These are phyloP conservation scores for Cryptosporidium xiaoi DNA, from an alignment of 169 alveolate species.

Conservation along the genomic window DNA sequence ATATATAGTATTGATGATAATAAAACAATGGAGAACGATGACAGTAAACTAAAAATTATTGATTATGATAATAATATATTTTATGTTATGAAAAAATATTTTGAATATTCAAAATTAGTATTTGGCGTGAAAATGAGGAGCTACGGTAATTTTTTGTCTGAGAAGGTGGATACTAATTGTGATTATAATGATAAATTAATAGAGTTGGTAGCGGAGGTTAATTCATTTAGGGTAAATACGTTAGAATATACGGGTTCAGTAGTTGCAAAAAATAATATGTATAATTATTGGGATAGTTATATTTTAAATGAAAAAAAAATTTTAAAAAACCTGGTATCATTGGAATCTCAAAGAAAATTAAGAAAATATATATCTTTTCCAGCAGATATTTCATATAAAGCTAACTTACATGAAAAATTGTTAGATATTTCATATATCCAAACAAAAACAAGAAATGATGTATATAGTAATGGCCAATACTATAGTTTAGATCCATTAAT, in stretches of 20 bases:
- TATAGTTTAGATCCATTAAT: background rate
- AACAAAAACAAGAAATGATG: slow-evolving; percentile 5
- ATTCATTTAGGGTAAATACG: slow-evolving; percentile 37
- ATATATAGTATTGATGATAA: background rate
- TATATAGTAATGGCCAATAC: slow-evolving; percentile 19
- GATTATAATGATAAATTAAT: background rate
- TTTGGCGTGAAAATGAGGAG: slow-evolving; percentile 13
- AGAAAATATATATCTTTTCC: slow-evolving; percentile 47
- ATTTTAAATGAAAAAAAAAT: background rate
- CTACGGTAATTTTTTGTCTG: slow-evolving; percentile 5
- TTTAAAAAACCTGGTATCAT: background rate
- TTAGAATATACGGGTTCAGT: slow-evolving; percentile 21
- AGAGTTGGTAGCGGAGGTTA: slow-evolving; percentile 18
- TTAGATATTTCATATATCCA: slow-evolving; percentile 8
- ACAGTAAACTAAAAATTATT: background rate
- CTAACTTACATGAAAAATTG: slow-evolving; percentile 7
- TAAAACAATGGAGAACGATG: background rate
- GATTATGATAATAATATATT: background rate
- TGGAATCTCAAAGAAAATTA: slow-evolving; percentile 2
- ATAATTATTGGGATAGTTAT: slow-evolving; percentile 16
- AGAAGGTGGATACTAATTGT: background rate
- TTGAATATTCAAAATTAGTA: slow-evolving; percentile 23
- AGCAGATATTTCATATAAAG: slow-evolving; percentile 43
- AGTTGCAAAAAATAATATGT: slow-evolving; percentile 8
- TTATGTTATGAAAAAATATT: slow-evolving; percentile 8